Conservation (phyloP, 805 yeast species). For the Komagataella ulmi region DNA sequence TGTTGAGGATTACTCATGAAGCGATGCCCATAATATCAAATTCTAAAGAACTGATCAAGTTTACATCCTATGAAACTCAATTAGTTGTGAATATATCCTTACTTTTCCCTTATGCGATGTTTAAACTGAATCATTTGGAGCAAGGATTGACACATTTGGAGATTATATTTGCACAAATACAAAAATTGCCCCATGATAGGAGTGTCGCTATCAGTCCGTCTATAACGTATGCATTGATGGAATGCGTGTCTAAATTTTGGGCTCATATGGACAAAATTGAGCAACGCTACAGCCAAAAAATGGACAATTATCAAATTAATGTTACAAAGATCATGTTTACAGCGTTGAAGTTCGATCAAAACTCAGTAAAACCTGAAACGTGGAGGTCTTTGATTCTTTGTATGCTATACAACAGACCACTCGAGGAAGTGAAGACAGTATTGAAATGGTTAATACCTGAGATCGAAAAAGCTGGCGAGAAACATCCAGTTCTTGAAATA, state of each 20-base stretch:
- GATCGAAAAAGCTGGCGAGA: background rate
- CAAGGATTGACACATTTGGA: background rate
- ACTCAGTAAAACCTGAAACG: background rate
- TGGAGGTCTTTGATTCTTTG: constrained; percentile 1
- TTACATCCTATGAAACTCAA: background rate
- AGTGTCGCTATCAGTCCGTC: background rate
- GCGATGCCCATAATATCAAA: background rate
- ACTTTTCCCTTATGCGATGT: background rate
- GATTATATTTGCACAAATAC: background rate
- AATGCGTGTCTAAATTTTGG: background rate
- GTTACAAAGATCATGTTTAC: background rate
- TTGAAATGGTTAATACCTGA: background rate
- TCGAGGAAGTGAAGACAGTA: constrained; percentile 1
- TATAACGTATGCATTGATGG: background rate
- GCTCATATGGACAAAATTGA: background rate
- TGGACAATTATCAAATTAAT: background rate
- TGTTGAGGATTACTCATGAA: background rate
- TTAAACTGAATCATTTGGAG: background rate
- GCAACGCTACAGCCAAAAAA: background rate
- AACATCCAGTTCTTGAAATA: background rate
- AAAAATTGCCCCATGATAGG: background rate
- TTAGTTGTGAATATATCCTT: background rate
- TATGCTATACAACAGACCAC: constrained; percentile 1
- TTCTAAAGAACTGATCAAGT: background rate
- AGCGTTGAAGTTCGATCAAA: background rate